Percentiles rank a stretch among this genome's conserved stretches.
Evolutionary conservation across 805 yeast species (phyloP).

Genomic region (Debaryomyces hansenii): DNA sequence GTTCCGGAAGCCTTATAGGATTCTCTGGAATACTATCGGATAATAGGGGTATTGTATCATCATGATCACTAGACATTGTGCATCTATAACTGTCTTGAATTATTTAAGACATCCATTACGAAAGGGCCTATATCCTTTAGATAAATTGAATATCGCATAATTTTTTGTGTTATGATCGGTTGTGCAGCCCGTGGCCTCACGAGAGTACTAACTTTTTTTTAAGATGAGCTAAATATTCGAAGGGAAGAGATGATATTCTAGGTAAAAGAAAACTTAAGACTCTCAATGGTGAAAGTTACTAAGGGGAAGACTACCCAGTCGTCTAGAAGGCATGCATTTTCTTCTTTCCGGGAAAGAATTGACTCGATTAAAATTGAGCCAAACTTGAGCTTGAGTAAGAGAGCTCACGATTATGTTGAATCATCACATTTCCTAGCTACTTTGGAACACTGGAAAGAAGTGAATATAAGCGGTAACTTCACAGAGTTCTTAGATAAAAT

Average conservation of each 20-base stretch:
- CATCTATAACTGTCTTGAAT: background rate
- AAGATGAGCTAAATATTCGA: background rate
- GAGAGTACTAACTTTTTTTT: background rate
- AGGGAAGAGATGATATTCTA: no score
- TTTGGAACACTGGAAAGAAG: conserved; percentile 83
- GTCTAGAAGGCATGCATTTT: conserved; percentile 56
- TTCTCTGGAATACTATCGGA: conserved; percentile 6
- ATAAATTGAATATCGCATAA: background rate
- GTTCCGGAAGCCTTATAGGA: conserved; percentile 9
- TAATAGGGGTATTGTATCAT: conserved; percentile 14
- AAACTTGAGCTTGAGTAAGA: conserved; percentile 47
- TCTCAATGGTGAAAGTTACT: conserved; percentile 8
- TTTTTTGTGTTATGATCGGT: background rate
- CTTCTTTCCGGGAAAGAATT: conserved; percentile 80
- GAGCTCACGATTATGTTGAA: conserved; percentile 70
- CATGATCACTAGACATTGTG: background rate
- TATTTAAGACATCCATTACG: background rate
- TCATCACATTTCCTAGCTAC: conserved; percentile 79
- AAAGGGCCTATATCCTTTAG: background rate
- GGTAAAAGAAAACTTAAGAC: background rate
- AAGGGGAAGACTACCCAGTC: conserved; percentile 50
- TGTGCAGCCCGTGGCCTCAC: background rate
- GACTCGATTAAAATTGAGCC: conserved; percentile 86
- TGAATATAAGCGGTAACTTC: conserved; percentile 73
- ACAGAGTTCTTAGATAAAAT: conserved; percentile 60